phyloP scores from a whole-genome alignment of 108 stramenopile genomes.

The Stephanodiscus triporus region DNA sequence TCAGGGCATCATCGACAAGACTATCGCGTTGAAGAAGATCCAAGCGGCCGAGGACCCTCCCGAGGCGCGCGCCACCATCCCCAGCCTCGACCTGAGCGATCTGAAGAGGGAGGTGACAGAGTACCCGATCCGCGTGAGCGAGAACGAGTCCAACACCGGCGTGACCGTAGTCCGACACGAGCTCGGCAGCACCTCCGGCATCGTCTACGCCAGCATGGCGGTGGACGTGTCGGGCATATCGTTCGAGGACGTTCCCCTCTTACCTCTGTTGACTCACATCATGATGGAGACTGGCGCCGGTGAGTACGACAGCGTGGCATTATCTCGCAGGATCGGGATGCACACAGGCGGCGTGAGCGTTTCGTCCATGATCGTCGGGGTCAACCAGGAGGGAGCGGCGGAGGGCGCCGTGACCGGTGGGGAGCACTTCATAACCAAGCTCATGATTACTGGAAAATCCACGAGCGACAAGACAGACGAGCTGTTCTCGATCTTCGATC shows the following conservation, averaged over 20 bases:
- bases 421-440: conserved; percentile 76
- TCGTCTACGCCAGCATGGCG: conserved; percentile 86
- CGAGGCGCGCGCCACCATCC: conserved; percentile 93
- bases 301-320: conserved; percentile 82
- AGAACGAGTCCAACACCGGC: conserved; percentile 77
- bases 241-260: conserved; percentile 86
- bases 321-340: conserved; percentile 82
- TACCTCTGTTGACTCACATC: conserved; percentile 88
- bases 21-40: conserved; percentile 81
- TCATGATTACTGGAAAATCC: conserved; percentile 79
- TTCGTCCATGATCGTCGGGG: conserved; percentile 62
- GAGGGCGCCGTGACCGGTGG: conserved; percentile 62
- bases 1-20: conserved; percentile 81
- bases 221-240: conserved; percentile 83
- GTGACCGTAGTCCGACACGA: conserved; percentile 88
- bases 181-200: conserved; percentile 90
- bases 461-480: conserved; percentile 89
- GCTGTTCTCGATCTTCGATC: conserved; percentile 83
- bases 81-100: conserved; percentile 82
- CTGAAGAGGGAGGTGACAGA: conserved; percentile 87
- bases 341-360: conserved; percentile 89
- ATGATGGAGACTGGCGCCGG: conserved; percentile 94
- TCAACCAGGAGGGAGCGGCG: conserved; percentile 62
- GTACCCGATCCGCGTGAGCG: conserved; percentile 86
- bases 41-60: conserved; percentile 93